Percentiles rank a stretch among this genome's conserved stretches.
Evolutionary conservation across 331 rosid species (phyloP).

Genomic region (Dryas integrifolia): DNA sequence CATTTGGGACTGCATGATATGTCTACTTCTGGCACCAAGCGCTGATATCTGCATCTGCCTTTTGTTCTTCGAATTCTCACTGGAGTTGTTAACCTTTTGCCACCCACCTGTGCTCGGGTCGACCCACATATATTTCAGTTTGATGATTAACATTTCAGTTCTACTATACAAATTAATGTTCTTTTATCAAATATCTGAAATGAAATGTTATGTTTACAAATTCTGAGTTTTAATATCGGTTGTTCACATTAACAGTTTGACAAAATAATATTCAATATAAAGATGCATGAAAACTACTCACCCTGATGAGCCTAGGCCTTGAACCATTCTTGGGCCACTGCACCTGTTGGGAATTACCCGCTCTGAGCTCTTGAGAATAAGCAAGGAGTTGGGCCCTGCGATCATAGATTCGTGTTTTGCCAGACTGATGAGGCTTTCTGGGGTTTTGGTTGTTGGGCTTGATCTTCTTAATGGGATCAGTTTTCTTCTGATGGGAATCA

Average conservation of each 20-base stretch:
- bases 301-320: conserved; percentile 34
- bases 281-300: conserved; percentile 1
- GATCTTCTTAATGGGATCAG: conserved; percentile 19
- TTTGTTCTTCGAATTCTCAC: conserved; percentile 23
- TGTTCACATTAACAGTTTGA: too few relatives aligned
- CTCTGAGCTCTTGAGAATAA: conserved; percentile 46
- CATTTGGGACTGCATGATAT: conserved; percentile 23
- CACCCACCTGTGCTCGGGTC: conserved; percentile 15
- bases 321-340: conserved; percentile 22
- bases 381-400: conserved; percentile 67
- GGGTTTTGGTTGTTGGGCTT: conserved; percentile 5
- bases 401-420: conserved; percentile 34
- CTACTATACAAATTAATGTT: not conserved
- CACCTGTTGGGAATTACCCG: conserved; percentile 18
- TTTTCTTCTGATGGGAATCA: not conserved
- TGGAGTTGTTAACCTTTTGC: conserved; percentile 26
- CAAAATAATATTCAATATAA: not conserved
- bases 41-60: conserved; percentile 26
- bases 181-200: not conserved
- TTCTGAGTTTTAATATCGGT: too few relatives aligned
- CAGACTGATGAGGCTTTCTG: conserved; percentile 8
- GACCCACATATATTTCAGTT: not conserved
- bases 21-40: conserved; percentile 29
- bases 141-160: not conserved
- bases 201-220: too few relatives aligned